A percentile compares a stretch with the other conserved stretches of the same genome.
Conservation (phyloP, 2,329 filamentous ascomycete species). For the Pseudogymnoascus sp. region DNA sequence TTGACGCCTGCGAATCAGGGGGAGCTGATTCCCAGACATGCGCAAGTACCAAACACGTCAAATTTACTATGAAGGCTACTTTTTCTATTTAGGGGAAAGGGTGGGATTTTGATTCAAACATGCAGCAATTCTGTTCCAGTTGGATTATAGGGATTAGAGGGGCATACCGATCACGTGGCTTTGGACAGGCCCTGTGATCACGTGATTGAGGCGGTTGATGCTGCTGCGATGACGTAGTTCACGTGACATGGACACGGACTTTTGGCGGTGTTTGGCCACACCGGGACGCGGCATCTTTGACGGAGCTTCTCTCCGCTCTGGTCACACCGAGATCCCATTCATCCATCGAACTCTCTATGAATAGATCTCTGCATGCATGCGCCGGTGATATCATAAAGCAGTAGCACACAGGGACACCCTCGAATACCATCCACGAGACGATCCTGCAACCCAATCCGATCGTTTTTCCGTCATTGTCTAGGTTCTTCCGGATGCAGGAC, state of each 20-base stretch:
- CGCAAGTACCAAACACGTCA: background rate
- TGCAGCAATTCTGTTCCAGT: background rate
- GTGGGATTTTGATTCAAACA: background rate
- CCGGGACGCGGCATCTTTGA: background rate
- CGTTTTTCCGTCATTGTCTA: background rate
- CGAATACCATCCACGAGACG: background rate
- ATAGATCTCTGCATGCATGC: conserved; percentile 2
- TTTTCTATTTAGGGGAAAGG: background rate
- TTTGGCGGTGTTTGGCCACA: background rate
- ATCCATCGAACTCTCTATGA: background rate
- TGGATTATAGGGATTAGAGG: background rate
- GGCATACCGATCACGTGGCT: background rate
- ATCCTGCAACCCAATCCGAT: background rate
- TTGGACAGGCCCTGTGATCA: background rate
- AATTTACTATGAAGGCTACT: background rate
- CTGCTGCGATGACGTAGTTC: background rate
- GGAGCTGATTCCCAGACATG: background rate
- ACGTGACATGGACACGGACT: background rate
- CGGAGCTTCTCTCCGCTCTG: background rate
- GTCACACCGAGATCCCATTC: background rate
- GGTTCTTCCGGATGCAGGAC: background rate
- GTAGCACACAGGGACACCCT: background rate
- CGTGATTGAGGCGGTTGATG: background rate
- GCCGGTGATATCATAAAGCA: background rate
- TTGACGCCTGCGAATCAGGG: background rate